Base-by-base conservation (phyloP, 805 yeast genomes). In the Ogataea thermomethanolica region DNA sequence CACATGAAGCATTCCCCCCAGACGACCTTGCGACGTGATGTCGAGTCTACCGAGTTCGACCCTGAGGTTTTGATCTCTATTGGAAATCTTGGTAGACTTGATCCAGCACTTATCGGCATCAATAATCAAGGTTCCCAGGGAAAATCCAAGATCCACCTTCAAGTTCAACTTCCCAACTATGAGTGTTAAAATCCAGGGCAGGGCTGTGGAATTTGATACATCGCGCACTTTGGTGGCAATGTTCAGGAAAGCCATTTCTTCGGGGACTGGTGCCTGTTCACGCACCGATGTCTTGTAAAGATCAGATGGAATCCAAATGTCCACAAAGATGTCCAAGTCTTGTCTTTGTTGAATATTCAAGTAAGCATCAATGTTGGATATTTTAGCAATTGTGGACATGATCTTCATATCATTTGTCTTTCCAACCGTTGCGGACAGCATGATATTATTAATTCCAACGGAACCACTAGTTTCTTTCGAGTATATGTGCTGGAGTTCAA, bases 381-480 rank as follows among this genome's bases (percentile, higher is more conserved):
- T 50, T 8, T 72, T 66, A 1, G 49, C 51, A 3, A 77, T 78
- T 0, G 81, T 66, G 1, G 80, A 70, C 30, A 69, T 64, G 2
- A 78, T 55, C 30, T 69, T 73, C 10, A 67, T 53, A 4, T 47
- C 53, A 4, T 51, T 38, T 0, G 69, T 64, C 29, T 70, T 71
- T 0, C 74, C 68, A 26, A 81, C 55, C 13, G 76, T 64, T n/a
- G 74, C 68, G 4, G 72, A 70, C 9, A 78, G 24, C 33, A 78
- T 54, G 8, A 81, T 56, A 30, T 71, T 66, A 12, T 76, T 69
- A 7, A 78, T 46, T 1, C 57, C 50, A 22, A 86, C 59, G 3
- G 84, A 79, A 0, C 95, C 95, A 67, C 95, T 88, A 0, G 84
- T 74, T 47, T 88, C 96, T 46, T 95, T 76, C 0, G 98, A 91